Percentiles rank a stretch among this genome's conserved stretches.
These are phyloP conservation scores for Trichoderma brevicompactum DNA, from an alignment of 2,329 filamentous ascomycete genomes.

Conservation along the genomic window DNA sequence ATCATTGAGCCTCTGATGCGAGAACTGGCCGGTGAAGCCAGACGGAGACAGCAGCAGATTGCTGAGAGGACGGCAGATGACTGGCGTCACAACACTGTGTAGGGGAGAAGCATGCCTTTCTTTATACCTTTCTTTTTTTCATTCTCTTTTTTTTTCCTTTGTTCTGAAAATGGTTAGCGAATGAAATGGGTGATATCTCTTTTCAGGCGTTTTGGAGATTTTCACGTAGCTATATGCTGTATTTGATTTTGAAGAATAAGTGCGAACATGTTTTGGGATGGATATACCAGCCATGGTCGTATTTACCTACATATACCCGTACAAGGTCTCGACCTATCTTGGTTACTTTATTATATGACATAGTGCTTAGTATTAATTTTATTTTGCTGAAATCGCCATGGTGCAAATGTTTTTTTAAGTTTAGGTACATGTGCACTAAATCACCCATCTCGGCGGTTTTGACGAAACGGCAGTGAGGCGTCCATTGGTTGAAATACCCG, in stretches of 20 bases:
- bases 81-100: slow-evolving; percentile 22
- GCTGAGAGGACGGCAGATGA: slow-evolving; percentile 23
- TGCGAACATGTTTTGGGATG: slow-evolving; percentile 14
- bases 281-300: slow-evolving; percentile 14
- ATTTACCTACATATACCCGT: slow-evolving; percentile 22
- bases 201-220: slow-evolving; percentile 16
- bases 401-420: background rate
- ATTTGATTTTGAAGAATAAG: slow-evolving; percentile 19
- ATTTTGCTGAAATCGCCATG: background rate
- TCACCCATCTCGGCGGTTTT: too few species aligned
- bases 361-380: slow-evolving; percentile 15
- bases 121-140: background rate
- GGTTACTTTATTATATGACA: background rate
- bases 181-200: background rate
- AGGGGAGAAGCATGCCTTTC: background rate
- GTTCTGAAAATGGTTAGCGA: background rate
- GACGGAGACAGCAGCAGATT: slow-evolving; percentile 33
- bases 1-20: slow-evolving; percentile 52
- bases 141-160: background rate
- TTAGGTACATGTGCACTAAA: background rate
- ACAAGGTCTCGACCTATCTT: slow-evolving; percentile 2
- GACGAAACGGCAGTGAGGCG: too few species aligned
- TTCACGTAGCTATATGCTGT: slow-evolving; percentile 16
- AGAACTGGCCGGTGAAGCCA: slow-evolving; percentile 44
- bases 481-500: too few species aligned